Evolutionary conservation across 345 rosid species (phyloP).

Genomic region (Dipteronia sinensis): DNA sequence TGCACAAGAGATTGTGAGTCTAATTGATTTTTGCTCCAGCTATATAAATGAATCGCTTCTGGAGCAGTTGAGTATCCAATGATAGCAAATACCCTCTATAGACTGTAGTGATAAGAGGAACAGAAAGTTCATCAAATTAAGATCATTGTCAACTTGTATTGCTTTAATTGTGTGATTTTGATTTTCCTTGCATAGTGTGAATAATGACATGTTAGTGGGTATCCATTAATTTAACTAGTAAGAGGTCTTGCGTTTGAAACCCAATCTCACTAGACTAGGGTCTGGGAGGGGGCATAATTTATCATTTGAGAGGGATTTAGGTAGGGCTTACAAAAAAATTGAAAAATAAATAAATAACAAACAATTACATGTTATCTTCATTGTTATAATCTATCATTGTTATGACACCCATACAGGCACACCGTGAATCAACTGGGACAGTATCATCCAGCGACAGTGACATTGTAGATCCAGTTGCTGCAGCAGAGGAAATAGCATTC

Average conservation of each 20-base stretch:
- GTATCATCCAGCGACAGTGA: slow-evolving; percentile 45
- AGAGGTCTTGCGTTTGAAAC: too few species aligned
- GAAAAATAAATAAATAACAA: too few species aligned
- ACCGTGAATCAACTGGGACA: slow-evolving; percentile 92
- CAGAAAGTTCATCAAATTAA: background rate
- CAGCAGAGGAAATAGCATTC: slow-evolving; percentile 96
- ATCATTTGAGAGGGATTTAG: background rate
- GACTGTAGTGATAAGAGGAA: background rate
- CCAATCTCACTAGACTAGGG: too few species aligned
- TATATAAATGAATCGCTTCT: background rate
- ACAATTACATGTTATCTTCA: background rate
- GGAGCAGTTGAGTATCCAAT: background rate
- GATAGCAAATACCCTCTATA: background rate
- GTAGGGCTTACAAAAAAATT: background rate
- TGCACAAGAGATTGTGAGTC: background rate
- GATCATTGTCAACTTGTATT: too few species aligned
- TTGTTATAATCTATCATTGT: background rate
- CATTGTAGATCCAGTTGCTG: slow-evolving; percentile 70
- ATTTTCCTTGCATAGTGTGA: too few species aligned
- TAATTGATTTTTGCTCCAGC: background rate
- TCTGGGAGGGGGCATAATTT: too few species aligned
- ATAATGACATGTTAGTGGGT: too few species aligned
- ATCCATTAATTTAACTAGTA: too few species aligned
- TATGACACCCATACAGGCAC: slow-evolving; percentile 54
- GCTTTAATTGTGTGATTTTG: too few species aligned